A percentile compares a stretch with the other conserved stretches of the same genome.
Evolutionary conservation across 495 filamentous ascomycete genomes (phyloP).

Genomic region (Xylaria palmicola): DNA sequence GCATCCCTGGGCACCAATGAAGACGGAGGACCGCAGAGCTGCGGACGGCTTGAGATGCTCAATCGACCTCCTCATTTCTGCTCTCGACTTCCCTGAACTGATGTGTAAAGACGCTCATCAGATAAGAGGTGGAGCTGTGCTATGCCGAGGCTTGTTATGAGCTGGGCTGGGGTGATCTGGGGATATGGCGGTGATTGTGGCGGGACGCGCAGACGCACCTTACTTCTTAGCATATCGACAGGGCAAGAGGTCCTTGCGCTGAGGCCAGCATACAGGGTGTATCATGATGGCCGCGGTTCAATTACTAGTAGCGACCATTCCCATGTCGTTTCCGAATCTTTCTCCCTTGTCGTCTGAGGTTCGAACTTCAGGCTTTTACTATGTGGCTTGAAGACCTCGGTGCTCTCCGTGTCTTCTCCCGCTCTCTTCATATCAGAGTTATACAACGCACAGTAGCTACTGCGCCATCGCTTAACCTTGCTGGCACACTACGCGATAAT

Average conservation of each 20-base stretch:
- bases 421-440: not conserved
- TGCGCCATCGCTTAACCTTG: not conserved
- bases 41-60: not conserved
- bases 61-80: not conserved
- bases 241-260: not conserved
- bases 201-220: not conserved
- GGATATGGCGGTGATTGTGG: not conserved
- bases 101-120: not conserved
- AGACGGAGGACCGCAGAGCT: not conserved
- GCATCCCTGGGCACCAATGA: slow-evolving; percentile 6
- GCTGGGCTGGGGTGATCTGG: not conserved
- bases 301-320: not conserved
- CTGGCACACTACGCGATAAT: not conserved
- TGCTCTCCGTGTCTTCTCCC: not conserved
- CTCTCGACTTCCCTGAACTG: not conserved
- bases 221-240: not conserved
- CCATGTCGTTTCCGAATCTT: not conserved
- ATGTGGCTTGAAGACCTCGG: not conserved
- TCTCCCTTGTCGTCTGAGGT: not conserved
- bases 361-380: too few relatives aligned
- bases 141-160: not conserved
- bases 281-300: not conserved
- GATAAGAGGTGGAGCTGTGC: not conserved
- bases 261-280: not conserved
- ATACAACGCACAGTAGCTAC: too few relatives aligned